Percentiles rank a stretch among this genome's conserved stretches.
Evolutionary conservation across 768 basidiomycete genomes (phyloP).

Genomic region (Podaxis mareebaensis): DNA sequence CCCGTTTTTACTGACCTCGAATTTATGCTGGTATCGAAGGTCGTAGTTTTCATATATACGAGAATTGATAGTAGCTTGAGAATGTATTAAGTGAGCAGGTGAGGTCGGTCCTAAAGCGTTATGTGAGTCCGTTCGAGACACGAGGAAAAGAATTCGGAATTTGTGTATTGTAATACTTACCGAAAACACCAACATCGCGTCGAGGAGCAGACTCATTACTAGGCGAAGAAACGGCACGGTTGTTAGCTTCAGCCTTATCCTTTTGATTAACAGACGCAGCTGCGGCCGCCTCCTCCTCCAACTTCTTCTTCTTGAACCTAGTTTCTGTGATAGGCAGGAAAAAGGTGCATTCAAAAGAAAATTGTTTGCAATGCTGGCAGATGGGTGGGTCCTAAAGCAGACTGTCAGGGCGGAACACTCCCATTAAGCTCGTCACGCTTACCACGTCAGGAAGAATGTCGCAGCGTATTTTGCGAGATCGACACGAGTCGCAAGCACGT

Average conservation of each 20-base stretch:
- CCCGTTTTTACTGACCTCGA: conserved; percentile 80
- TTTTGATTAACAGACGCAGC: conserved; percentile 24
- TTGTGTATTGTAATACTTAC: conserved; percentile 37
- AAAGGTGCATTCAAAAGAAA: conserved; percentile 92
- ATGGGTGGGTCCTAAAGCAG: conserved; percentile 60
- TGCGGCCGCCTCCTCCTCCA: conserved; percentile 63
- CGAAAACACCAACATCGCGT: conserved; percentile 64
- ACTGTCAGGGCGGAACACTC: conserved; percentile 8
- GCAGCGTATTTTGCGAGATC: conserved; percentile 92
- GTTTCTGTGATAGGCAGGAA: conserved; percentile 99
- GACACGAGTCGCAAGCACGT: conserved; percentile 90
- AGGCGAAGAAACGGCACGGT: conserved; percentile 24
- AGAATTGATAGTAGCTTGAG: conserved; percentile 82
- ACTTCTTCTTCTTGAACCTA: conserved; percentile 94
- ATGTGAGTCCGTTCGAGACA: conserved; percentile 42
- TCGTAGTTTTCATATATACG: conserved; percentile 88
- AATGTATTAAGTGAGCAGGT: conserved; percentile 84
- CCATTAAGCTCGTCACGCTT: conserved; percentile 11
- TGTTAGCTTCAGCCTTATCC: conserved; percentile 36
- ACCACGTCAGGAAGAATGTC: conserved; percentile 77
- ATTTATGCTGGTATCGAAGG: conserved; percentile 82
- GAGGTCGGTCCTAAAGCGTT: conserved; percentile 79
- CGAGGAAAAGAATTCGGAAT: conserved; percentile 19
- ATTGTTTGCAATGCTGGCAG: conserved; percentile 95
- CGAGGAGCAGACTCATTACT: conserved; percentile 45